phyloP scores from a whole-genome alignment of 768 basidiomycete species.

The Leccinum imitatum region DNA sequence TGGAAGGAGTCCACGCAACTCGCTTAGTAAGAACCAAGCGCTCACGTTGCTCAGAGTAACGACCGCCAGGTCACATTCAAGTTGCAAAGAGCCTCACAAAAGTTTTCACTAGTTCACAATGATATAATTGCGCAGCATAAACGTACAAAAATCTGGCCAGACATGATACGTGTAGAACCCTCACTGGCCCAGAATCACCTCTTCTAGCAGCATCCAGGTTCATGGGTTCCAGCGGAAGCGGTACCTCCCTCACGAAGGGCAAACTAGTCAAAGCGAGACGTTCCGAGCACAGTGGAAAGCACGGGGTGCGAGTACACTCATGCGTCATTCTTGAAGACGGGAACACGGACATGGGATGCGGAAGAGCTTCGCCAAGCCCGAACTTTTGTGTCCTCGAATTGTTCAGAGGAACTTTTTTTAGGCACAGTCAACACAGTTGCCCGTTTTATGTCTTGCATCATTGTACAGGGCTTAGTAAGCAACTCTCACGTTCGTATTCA shows the following conservation, averaged over 20 bases:
- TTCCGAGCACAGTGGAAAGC: constrained; percentile 32
- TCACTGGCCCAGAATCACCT: constrained; percentile 30
- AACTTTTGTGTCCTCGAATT: constrained; percentile 24
- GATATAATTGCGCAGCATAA: background rate
- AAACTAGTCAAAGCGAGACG: constrained; percentile 47
- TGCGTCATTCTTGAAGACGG: constrained; percentile 74
- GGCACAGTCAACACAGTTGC: no score
- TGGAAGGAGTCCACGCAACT: no score
- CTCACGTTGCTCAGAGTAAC: no score
- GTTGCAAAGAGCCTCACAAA: no score
- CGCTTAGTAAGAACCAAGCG: no score
- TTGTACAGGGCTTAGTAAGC: no score
- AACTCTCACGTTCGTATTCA: no score
- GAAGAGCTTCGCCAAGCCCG: constrained; percentile 80
- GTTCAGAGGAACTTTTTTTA: no score
- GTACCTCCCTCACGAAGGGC: constrained; percentile 52
- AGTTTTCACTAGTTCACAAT: background rate
- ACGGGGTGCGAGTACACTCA: constrained; percentile 37
- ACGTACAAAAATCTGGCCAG: background rate
- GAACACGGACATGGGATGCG: constrained; percentile 92
- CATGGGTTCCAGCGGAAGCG: constrained; percentile 76
- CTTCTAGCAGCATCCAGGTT: constrained; percentile 42
- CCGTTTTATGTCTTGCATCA: no score
- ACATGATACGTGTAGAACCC: constrained; percentile 34
- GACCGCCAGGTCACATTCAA: no score